Percentiles rank a stretch among this genome's conserved stretches.
These are phyloP conservation scores for Orobanche coerulescens DNA, from an alignment of 257 asterid genomes.

Conservation along the genomic window DNA sequence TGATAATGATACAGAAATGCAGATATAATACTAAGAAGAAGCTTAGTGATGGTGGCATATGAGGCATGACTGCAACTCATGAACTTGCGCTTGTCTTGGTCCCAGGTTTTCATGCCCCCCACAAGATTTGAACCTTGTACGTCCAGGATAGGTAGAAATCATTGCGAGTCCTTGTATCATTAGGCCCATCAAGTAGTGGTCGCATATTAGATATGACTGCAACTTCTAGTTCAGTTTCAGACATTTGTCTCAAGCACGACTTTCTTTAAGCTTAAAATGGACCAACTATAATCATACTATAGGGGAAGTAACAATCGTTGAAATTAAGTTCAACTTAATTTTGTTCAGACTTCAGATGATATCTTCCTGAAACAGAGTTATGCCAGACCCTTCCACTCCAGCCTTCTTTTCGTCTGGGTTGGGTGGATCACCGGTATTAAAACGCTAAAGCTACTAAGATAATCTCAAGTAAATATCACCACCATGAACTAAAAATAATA, in stretches of 20 bases:
- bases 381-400: background rate
- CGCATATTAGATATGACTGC: too few relatives aligned
- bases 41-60: too few relatives aligned
- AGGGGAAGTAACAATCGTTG: background rate
- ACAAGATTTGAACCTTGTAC: too few relatives aligned
- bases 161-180: too few relatives aligned
- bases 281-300: background rate
- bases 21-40: background rate
- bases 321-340: background rate
- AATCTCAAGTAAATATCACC: background rate
- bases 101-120: too few relatives aligned
- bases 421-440: background rate
- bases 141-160: too few relatives aligned
- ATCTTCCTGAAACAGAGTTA: background rate
- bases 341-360: background rate
- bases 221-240: too few relatives aligned
- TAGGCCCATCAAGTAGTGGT: too few relatives aligned
- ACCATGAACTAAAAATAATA: background rate
- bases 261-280: background rate
- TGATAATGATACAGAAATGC: background rate
- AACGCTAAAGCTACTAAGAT: too few relatives aligned
- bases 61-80: too few relatives aligned
- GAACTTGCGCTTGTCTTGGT: too few relatives aligned
- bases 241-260: too few relatives aligned
- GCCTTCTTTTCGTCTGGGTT: background rate